Base-by-base conservation (phyloP, 2,329 filamentous ascomycete genomes). In the Teratosphaeria nubilosa region DNA sequence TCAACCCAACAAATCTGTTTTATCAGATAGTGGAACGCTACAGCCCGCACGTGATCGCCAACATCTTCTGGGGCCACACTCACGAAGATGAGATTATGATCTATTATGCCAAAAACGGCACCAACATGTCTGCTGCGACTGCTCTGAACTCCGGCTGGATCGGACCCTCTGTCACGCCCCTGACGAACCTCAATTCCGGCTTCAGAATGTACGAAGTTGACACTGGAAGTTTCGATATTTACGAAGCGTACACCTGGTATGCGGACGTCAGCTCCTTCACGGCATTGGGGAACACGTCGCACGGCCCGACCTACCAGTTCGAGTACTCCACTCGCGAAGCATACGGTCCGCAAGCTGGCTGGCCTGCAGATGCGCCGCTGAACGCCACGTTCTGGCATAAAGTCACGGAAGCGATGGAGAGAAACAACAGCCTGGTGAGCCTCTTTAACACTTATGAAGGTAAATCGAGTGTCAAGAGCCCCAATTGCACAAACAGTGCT, bases 301-400 rank as follows among this genome's bases (percentile, higher is more conserved):
- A 53, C 0, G 79, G 80, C 0, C 80, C 80, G 2, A 77, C 73
- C 0, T 82, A 71, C 64, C 62, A 75, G 25, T 74, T 78, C 56
- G 79, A 81, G 59, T 82, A 82, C 64, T 78, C 76, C 0, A 80
- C 79, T 0, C 73, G 80, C 3, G 75, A 80, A 2, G 72, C 76
- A 0, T 82, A 81, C 57, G 77, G 75, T 0, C 62, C 68, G 2
- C 72, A 73, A 0, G 73, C 75, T 1, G 66, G 64, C 2, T 82
- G 79, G 79, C 75, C 78, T 2, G 62, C 59, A 1, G 65, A 74
- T 51, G 80, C 77, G 0, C 81, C 81, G 2, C 68, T 84, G 41
- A 83, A 84, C 60, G 80, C 79, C 0, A 83, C 80, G 0, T 84
- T 83, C 67, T 84, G 81, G 82, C 80, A 84, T 59, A 69, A 68